Evolutionary conservation across 345 rosid species (phyloP).

Genomic region (Erodium maritimum): DNA sequence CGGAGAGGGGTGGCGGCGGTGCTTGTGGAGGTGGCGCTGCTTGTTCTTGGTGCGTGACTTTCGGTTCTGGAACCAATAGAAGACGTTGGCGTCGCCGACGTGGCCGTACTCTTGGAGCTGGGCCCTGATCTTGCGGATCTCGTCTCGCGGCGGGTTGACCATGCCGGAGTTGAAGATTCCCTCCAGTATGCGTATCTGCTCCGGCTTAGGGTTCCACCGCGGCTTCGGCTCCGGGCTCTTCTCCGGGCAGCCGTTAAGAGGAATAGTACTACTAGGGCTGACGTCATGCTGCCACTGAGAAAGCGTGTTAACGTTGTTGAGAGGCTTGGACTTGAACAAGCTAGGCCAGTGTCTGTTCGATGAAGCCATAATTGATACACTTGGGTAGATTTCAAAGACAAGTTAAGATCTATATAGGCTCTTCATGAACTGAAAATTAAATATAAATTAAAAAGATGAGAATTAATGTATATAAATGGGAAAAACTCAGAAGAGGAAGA

Average conservation of each 20-base stretch:
- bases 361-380: slow-evolving; percentile 65
- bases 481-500: no score
- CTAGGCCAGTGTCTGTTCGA: slow-evolving; percentile 99
- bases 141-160: slow-evolving; percentile 98
- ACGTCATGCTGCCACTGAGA: slow-evolving; percentile 88
- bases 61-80: slow-evolving; percentile 98
- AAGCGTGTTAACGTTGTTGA: slow-evolving; percentile 41
- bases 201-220: slow-evolving; percentile 98
- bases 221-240: slow-evolving; percentile 95
- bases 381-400: slow-evolving; percentile 6
- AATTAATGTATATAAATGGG: no score
- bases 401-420: slow-evolving; percentile 1
- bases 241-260: slow-evolving; percentile 50
- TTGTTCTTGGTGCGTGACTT: slow-evolving; percentile 96
- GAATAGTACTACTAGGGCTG: slow-evolving; percentile 34
- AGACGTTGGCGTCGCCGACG: slow-evolving; percentile 96
- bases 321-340: slow-evolving; percentile 97
- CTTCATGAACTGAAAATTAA: slow-evolving; percentile 17
- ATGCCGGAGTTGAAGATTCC: slow-evolving; percentile 95
- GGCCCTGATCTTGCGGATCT: slow-evolving; percentile 79
- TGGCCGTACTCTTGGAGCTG: slow-evolving; percentile 92
- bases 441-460: not conserved
- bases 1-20: slow-evolving; percentile 13
- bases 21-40: slow-evolving; percentile 44
- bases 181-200: slow-evolving; percentile 90